Evolutionary conservation across 768 basidiomycete genomes (phyloP).

Genomic region (Macrolepiota albuminosa): DNA sequence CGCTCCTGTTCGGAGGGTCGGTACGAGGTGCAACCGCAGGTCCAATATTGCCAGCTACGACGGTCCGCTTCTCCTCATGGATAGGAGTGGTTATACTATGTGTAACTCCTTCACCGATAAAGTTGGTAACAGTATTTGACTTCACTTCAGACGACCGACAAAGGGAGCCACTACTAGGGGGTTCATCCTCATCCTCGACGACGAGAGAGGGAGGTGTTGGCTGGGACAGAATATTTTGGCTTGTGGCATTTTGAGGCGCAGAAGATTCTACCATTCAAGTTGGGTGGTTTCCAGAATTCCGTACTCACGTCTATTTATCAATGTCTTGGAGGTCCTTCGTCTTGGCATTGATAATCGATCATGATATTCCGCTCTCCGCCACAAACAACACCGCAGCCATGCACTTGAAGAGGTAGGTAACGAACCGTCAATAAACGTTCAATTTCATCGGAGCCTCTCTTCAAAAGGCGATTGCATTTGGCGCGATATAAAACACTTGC

Average conservation of each 20-base stretch:
- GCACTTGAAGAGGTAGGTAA: background rate
- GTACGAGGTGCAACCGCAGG: background rate
- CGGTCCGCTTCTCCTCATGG: background rate
- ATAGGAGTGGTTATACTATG: background rate
- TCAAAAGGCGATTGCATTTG: background rate
- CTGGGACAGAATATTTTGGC: constrained; percentile 20
- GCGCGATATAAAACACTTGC: background rate
- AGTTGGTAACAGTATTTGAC: background rate
- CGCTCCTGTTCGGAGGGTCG: background rate
- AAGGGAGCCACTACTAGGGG: constrained; percentile 35
- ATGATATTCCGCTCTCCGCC: background rate
- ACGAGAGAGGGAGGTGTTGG: constrained; percentile 25
- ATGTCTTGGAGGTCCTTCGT: background rate
- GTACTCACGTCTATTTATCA: background rate
- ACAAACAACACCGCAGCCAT: background rate
- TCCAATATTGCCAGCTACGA: background rate
- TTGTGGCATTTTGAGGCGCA: background rate
- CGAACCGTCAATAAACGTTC: background rate
- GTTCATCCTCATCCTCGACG: constrained; percentile 39
- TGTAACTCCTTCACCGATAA: background rate
- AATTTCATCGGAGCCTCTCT: background rate
- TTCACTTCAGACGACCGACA: constrained; percentile 29
- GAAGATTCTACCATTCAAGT: constrained; percentile 2
- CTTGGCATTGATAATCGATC: background rate
- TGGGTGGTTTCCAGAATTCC: background rate